phyloP scores from a whole-genome alignment of 305 asterid genomes.

The Nicotiana rustica region DNA sequence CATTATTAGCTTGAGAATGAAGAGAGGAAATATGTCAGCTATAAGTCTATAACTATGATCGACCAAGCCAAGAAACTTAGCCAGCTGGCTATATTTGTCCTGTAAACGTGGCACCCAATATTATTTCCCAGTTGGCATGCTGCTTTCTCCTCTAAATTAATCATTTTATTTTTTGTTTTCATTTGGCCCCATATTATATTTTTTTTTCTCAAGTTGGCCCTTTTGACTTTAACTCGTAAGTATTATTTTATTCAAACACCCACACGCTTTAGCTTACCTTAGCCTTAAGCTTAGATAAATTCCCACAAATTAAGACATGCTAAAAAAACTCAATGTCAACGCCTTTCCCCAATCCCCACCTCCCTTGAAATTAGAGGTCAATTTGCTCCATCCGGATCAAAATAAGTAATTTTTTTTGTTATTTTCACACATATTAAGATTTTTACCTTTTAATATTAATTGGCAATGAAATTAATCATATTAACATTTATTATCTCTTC shows the following conservation, averaged over 20 bases:
- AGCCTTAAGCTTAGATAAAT: background rate
- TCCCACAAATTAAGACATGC: background rate
- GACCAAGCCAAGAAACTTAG: conserved; percentile 11
- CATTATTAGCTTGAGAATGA: background rate
- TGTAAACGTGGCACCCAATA: conserved; percentile 33
- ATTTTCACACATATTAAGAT: no score
- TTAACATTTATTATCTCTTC: no score
- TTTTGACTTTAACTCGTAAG: background rate
- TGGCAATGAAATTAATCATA: no score
- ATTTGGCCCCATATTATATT: background rate
- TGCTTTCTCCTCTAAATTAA: background rate
- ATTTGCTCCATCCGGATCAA: no score
- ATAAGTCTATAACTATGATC: background rate
- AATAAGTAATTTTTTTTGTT: no score
- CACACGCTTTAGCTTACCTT: conserved; percentile 31
- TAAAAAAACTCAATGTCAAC: background rate
- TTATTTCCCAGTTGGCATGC: conserved; percentile 27
- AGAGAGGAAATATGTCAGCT: background rate
- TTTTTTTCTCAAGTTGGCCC: conserved; percentile 30
- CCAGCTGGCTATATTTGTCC: conserved; percentile 6
- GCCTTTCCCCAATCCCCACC: background rate
- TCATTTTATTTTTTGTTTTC: background rate
- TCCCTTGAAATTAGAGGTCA: no score
- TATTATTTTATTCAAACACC: conserved; percentile 29
- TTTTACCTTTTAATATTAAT: no score